phyloP scores from a whole-genome alignment of 306 rosid species.

The Lupinus albus region DNA sequence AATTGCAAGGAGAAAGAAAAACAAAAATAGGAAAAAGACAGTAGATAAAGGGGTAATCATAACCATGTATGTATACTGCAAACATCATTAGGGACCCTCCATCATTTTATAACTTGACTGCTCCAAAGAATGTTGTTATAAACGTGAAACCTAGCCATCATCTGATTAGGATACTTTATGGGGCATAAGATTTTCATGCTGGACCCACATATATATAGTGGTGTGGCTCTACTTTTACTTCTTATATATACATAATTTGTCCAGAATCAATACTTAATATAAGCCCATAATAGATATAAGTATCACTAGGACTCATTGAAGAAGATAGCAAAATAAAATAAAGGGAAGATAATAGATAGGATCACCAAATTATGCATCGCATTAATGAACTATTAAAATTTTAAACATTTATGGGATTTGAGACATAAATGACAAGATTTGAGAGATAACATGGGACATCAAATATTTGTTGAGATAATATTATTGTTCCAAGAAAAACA shows the following conservation, averaged over 20 bases:
- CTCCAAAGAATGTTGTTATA: conserved; percentile 63
- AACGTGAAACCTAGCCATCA: conserved; percentile 88
- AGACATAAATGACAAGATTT: too few species aligned
- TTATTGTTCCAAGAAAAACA: too few species aligned
- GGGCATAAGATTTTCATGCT: conserved; percentile 53
- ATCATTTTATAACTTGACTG: conserved; percentile 67
- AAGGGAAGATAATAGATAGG: conserved; percentile 31
- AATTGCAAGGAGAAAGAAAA: conserved; percentile 28
- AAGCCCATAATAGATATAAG: conserved; percentile 45
- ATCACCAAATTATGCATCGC: too few species aligned
- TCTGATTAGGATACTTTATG: conserved; percentile 60
- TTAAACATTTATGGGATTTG: too few species aligned
- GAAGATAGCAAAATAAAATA: neutral
- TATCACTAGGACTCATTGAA: conserved; percentile 38
- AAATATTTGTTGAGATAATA: too few species aligned
- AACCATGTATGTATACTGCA: conserved; percentile 50
- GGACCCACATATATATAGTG: conserved; percentile 46
- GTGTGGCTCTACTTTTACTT: conserved; percentile 10
- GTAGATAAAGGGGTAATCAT: conserved; percentile 62
- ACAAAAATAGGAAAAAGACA: conserved; percentile 24
- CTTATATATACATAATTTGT: conserved; percentile 32
- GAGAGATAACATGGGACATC: too few species aligned
- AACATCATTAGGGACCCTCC: conserved; percentile 67
- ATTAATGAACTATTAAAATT: too few species aligned
- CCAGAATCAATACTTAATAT: conserved; percentile 17